Evolutionary conservation across 768 basidiomycete species (phyloP), one percentile per base, ranked within the genome.

Genomic region (Lactarius hatsudake): DNA sequence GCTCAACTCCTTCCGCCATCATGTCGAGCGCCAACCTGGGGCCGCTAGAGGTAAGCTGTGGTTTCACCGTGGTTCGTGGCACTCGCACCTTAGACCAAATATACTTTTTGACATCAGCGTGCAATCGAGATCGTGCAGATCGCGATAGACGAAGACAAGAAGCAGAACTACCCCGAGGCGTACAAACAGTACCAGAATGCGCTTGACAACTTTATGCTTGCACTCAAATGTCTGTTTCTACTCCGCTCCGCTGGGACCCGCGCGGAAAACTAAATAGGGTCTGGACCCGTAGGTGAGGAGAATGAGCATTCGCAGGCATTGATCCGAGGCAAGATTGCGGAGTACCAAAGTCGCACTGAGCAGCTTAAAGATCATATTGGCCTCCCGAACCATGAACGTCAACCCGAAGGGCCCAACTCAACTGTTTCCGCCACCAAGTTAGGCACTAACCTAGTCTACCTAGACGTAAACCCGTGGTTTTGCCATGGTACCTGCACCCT

Each of bases 191-290:
- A 97, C 79, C 89, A 91, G 81, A 96, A 98, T 82, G 84, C 93
- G 1, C 84, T 5, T 98, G 97, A 99, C 75, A 98, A 96, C 77
- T 99, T 99, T 78, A 94, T 98, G 91, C 91, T 98, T 71, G 95
- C 96, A 12, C 82, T 94, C 76, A 95, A 94, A 78, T 96, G 94
- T 95, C 71, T 67, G 86, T 78, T 45, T 38, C 56, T 61, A 43
- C 36, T 28, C 23, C 10, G 10, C 36, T 61, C 54, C 42, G 51
- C 53, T n/a, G 48, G 23, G 32, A 3, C 30, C 12, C 36, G 18
- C 9, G 32, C 28, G 48, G 18, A 43, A 55, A 62, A 58, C 61
- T 54, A 34, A 36, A 63, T 30, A 36, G 34, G n/a, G 18, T 23
- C 61, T 15, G 34, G 42, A 38, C 61, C 28, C 60, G 2, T 75